These are phyloP conservation scores for Balakata baccata DNA, from an alignment of 345 rosid species.

Conservation along the genomic window DNA sequence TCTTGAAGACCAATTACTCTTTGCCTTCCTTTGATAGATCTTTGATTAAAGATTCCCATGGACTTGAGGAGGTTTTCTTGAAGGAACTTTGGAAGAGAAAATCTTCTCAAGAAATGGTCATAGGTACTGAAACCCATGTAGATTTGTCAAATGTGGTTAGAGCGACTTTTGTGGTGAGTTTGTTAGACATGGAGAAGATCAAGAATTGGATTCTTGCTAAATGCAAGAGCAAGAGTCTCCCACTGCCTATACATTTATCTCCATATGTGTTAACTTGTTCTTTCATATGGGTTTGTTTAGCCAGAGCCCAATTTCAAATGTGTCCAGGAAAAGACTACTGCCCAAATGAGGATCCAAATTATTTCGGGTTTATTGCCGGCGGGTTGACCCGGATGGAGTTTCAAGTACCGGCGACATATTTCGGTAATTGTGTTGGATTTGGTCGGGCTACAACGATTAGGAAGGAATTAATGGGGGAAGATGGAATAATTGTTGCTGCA, in stretches of 20 bases:
- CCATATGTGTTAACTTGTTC: slow-evolving; percentile 36
- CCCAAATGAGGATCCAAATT: background rate
- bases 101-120: background rate
- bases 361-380: slow-evolving; percentile 40
- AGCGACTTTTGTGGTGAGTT: slow-evolving; percentile 23
- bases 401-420: slow-evolving; percentile 23
- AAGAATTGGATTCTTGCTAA: slow-evolving; percentile 20
- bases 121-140: background rate
- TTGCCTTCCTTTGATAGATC: slow-evolving; percentile 26
- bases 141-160: slow-evolving; percentile 14
- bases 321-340: too few species aligned
- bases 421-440: slow-evolving; percentile 43
- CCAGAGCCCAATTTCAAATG: slow-evolving; percentile 15
- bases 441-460: slow-evolving; percentile 20
- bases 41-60: slow-evolving; percentile 20
- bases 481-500: slow-evolving; percentile 36
- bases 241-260: slow-evolving; percentile 28
- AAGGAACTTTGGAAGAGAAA: slow-evolving; percentile 28
- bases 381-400: slow-evolving; percentile 32
- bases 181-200: slow-evolving; percentile 24
- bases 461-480: slow-evolving; percentile 28
- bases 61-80: slow-evolving; percentile 29
- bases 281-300: slow-evolving; percentile 36
- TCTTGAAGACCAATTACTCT: background rate
- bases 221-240: slow-evolving; percentile 10